These are phyloP conservation scores for Coemansia asiatica DNA, from an alignment of 192 early-diverging fungal genomes.

Conservation along the genomic window DNA sequence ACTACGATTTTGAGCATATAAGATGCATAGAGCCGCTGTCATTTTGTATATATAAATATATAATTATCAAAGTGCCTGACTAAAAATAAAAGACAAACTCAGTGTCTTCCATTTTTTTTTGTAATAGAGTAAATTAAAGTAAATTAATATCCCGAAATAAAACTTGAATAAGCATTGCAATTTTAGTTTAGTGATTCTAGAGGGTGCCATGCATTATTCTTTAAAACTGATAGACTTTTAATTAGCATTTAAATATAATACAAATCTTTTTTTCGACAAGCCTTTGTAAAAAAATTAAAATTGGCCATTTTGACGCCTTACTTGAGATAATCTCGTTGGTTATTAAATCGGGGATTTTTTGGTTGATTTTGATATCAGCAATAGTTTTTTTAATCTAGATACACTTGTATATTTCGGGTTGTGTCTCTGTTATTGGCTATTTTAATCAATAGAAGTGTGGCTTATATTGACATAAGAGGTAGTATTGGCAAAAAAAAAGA, in stretches of 20 bases:
- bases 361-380: not conserved
- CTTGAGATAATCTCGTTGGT: not conserved
- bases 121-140: too few relatives aligned
- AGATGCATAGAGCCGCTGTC: not conserved
- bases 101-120: too few relatives aligned
- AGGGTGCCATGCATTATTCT: not conserved
- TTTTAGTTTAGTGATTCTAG: not conserved
- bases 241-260: too few relatives aligned
- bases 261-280: too few relatives aligned
- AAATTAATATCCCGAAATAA: too few relatives aligned
- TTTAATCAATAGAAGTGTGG: conserved; percentile 1
- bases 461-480: conserved; percentile 9
- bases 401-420: not conserved
- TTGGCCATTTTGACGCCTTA: not conserved
- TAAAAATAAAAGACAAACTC: too few relatives aligned
- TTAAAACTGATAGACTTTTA: not conserved
- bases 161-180: not conserved
- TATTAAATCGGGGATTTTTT: not conserved
- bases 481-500: not conserved
- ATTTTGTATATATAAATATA: too few relatives aligned
- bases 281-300: too few relatives aligned
- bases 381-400: not conserved
- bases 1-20: not conserved
- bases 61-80: too few relatives aligned
- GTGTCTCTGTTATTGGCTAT: not conserved